Evolutionary conservation across 257 asterid genomes (phyloP).

Genomic region (Solanum pennellii): DNA sequence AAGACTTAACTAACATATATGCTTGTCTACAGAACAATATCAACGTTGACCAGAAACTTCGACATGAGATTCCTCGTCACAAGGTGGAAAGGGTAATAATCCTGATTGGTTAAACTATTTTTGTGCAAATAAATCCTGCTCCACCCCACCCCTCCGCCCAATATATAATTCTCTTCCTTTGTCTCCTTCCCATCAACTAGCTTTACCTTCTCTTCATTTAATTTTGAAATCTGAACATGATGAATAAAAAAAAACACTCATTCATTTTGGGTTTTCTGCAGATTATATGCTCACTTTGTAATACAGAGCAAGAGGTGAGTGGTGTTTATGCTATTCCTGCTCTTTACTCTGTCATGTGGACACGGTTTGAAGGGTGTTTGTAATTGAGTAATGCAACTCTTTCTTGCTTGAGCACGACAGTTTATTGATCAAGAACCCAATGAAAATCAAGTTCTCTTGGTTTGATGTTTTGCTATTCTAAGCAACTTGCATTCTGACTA

Average conservation of each 20-base stretch:
- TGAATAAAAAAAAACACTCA: not conserved
- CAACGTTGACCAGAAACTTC: constrained; percentile 37
- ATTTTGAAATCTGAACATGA: not conserved
- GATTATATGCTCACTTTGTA: constrained; percentile 79
- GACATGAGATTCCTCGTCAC: constrained; percentile 86
- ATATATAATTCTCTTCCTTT: not conserved
- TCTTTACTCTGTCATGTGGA: not conserved
- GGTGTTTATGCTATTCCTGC: not conserved
- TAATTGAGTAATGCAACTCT: not conserved
- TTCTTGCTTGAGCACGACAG: not conserved
- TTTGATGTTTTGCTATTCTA: not conserved
- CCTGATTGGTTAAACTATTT: not conserved
- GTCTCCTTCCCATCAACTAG: not conserved
- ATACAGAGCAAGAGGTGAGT: constrained; percentile 85
- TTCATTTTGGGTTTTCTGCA: constrained; percentile 10
- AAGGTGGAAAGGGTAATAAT: constrained; percentile 43
- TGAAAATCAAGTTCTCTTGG: not conserved
- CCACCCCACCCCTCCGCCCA: not conserved
- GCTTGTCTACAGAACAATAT: constrained; percentile 42
- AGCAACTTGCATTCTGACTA: not conserved
- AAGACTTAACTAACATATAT: not conserved
- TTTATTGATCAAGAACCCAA: not conserved
- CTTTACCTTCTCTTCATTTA: not conserved
- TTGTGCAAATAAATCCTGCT: not conserved
- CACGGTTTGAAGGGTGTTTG: not conserved